Base-by-base conservation (phyloP, 2,329 filamentous ascomycete species). In the Venturia effusa region DNA sequence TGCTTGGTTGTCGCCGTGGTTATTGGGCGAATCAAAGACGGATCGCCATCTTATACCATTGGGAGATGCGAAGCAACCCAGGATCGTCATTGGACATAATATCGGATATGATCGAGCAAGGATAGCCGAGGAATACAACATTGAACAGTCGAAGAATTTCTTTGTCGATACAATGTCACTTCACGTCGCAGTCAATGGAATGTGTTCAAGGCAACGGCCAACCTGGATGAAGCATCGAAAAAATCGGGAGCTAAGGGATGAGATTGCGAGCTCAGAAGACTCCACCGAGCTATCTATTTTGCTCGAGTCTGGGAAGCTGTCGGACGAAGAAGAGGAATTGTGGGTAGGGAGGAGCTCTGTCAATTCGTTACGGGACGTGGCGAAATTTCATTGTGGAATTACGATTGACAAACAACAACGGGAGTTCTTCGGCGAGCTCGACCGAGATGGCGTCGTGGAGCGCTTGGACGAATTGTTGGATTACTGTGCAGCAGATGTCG, bases 211-310 rank as follows among this genome's bases (percentile, higher is more conserved):
- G 68, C 94, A 99, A 74, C 84, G 94, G 61, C 94, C 95, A 10
- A 96, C 90, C 0, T 99, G 94, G 94, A 92, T 97, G 87, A 95
- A 90, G 74, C 90, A 96, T 74, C 89, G 91, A 73, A 99, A 99
- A 77, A 91, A 88, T 68, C 83, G 88, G 65, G 93, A 97, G 71
- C 71, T 93, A 57, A 82, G 90, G 61, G 92, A 97, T 66, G 89
- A 88, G 70, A 86, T 93, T 59, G 84, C 89, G 5, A 86, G 81
- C 60, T 83, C 90, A 63, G 88, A 86, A 10, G 83, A 88, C 19
- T 88, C 87, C 63, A 77, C 84, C 7, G 89, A 94, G 67, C 76
- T 97, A 30, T 83, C 87, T 2, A 80, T 84, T 57, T 76, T 96
- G 40, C 76, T 97, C 3, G 84, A 88, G 66, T 86, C 83, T 62